A percentile compares a stretch with the other conserved stretches of the same genome.
Conservation (phyloP, 805 yeast species). For the Wickerhamomyces silvicola region DNA sequence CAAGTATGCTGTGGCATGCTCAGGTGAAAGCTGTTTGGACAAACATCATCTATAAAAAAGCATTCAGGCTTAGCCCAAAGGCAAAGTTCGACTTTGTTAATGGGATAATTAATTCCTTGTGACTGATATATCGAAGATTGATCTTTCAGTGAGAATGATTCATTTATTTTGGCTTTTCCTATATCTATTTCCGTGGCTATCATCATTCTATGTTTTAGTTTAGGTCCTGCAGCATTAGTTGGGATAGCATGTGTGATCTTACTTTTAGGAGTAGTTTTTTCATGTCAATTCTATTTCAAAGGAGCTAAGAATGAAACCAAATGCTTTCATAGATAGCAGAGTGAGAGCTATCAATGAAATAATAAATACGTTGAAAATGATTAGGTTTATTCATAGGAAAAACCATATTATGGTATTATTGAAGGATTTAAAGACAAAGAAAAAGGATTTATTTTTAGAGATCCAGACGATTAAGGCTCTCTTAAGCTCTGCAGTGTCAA, state of each 20-base stretch:
- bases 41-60: slow-evolving; percentile 62
- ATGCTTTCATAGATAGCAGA: slow-evolving; percentile 65
- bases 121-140: slow-evolving; percentile 76
- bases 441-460: slow-evolving; percentile 53
- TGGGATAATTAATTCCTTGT: slow-evolving; percentile 70
- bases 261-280: slow-evolving; percentile 30
- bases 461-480: too few relatives aligned
- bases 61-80: slow-evolving; percentile 51
- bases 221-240: slow-evolving; percentile 68
- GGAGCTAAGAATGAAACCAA: slow-evolving; percentile 48
- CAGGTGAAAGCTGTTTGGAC: slow-evolving; percentile 65
- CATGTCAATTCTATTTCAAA: slow-evolving; percentile 46
- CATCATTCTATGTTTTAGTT: slow-evolving; percentile 54
- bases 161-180: slow-evolving; percentile 61
- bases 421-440: slow-evolving; percentile 53
- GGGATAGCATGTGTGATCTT: slow-evolving; percentile 60
- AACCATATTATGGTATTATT: slow-evolving; percentile 58
- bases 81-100: slow-evolving; percentile 57
- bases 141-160: slow-evolving; percentile 65
- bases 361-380: slow-evolving; percentile 68
- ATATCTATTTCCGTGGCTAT: slow-evolving; percentile 56
- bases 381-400: slow-evolving; percentile 93
- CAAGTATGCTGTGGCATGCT: slow-evolving; percentile 59
- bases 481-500: too few relatives aligned
- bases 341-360: slow-evolving; percentile 75